phyloP scores from a whole-genome alignment of 2,329 filamentous ascomycete species.

The Claviceps sp. region DNA sequence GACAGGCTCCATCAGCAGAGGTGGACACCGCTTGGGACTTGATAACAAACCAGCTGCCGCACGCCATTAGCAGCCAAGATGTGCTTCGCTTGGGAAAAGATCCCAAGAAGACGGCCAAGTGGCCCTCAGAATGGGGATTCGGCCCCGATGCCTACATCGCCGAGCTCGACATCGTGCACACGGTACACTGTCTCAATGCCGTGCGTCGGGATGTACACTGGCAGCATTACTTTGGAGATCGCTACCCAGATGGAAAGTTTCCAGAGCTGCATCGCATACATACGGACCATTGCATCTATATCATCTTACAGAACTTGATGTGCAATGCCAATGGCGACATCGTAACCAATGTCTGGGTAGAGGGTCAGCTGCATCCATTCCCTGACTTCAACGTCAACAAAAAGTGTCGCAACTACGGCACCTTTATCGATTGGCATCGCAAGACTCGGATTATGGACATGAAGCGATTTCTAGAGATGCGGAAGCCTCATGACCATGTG shows the following conservation, averaged over 20 bases:
- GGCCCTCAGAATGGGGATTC: conserved; percentile 15
- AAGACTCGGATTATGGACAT: conserved; percentile 1
- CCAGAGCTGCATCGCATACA: conserved; percentile 8
- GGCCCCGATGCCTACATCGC: conserved; percentile 20
- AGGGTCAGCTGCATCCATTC: conserved; percentile 6
- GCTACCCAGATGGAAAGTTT: conserved; percentile 1
- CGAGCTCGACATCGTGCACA: conserved; percentile 17
- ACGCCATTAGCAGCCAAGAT: conserved; percentile 13
- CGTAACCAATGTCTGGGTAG: conserved; percentile 8
- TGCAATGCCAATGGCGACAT: conserved; percentile 9
- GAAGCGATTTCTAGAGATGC: conserved; percentile 1
- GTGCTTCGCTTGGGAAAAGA: conserved; percentile 17
- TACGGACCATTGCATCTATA: conserved; percentile 8
- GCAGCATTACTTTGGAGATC: conserved; percentile 3
- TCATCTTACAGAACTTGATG: conserved; percentile 9
- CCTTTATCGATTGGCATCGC: conserved; percentile 9
- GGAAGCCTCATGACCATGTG: neutral
- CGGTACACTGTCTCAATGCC: conserved; percentile 12
- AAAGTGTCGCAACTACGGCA: conserved; percentile 10
- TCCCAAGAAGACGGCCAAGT: conserved; percentile 13
- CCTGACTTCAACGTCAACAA: conserved; percentile 10
- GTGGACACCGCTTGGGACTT: conserved; percentile 12
- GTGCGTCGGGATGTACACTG: conserved; percentile 8
- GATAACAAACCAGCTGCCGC: conserved; percentile 1
- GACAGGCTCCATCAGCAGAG: conserved; percentile 8